Base-by-base conservation (phyloP, 768 basidiomycete species). In the Harrya chromipes region DNA sequence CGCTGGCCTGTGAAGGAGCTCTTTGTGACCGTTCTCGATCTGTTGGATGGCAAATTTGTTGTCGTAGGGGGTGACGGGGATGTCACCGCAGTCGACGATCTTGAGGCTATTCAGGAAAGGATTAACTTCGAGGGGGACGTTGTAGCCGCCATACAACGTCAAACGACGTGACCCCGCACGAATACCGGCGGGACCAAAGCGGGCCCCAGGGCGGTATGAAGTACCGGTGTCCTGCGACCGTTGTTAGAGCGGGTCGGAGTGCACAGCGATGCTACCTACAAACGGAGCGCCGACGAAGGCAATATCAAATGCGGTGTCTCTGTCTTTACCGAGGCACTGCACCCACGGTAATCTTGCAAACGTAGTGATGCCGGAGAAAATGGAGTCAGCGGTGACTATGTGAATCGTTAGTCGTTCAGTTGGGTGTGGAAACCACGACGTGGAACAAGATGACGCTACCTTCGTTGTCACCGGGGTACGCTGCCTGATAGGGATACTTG, bases 321-420 rank as follows among this genome's bases (percentile, higher is more conserved):
- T 75, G 47, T 85, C 80, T 54, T 77, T 77, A 37, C 81, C 82
- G 43, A 93, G 79, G 64, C 91, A 93, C 55, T 84, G 80, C 1
- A 83, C 77, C 81, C 87, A 91, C 23, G 89, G 89, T n/a, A 94
- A 76, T 66, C 79, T 91, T 16, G 92, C 91, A 63, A 93, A 94
- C 3, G 89, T 90, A 2, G 83, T 81, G 29, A 91, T 85, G 9
- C 91, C 91, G 40, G 86, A 83, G 68, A 92, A 94, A 31, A 86
- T 71, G 16, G 89, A 81, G 62, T 93, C 84, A 4, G 84, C 84
- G 36, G 85, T 87, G 26, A 86, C 85, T 86, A 42, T 29, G 12
- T 29, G 29, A 6, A 6, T 6, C 23, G 23, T 23, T 23, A 11
- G 41, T 38, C 26, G 8, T 34, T 43, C 24, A 43, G n/a, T 47